Percentiles rank a stretch among this genome's conserved stretches.
phyloP scores from a whole-genome alignment of 2,329 filamentous ascomycete species.

The Kalaharituber pfeilii region DNA sequence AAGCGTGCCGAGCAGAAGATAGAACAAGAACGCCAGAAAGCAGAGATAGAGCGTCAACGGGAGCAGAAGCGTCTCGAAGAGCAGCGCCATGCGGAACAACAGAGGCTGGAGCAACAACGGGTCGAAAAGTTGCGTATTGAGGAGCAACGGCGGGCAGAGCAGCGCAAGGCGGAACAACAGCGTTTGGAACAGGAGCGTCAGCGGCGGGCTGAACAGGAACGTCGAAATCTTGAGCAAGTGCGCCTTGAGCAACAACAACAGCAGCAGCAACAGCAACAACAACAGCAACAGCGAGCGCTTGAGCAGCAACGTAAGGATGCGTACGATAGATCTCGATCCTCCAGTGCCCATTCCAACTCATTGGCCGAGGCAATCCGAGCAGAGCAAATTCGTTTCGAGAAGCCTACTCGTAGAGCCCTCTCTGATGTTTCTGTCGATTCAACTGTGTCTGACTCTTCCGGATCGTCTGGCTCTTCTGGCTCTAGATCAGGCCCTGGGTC shows the following conservation, averaged over 20 bases:
- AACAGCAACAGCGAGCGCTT: background rate
- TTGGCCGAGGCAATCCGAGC: background rate
- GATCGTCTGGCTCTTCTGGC: background rate
- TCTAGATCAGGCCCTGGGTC: background rate
- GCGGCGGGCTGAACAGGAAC: background rate
- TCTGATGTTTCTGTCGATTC: background rate
- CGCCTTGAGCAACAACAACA: background rate
- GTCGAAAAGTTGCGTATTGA: background rate
- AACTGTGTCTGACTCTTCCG: background rate
- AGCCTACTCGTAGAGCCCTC: background rate
- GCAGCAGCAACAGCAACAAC: background rate
- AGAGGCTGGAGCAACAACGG: background rate
- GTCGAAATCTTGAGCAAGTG: background rate
- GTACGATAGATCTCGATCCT: background rate
- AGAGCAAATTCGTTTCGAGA: background rate
- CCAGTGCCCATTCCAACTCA: background rate
- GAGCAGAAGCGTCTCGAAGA: background rate
- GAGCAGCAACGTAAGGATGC: background rate
- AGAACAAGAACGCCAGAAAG: background rate
- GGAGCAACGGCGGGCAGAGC: background rate
- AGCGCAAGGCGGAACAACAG: background rate
- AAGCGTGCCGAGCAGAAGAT: background rate
- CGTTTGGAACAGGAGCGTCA: background rate
- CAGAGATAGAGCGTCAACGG: background rate
- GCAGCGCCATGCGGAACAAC: background rate